These are phyloP conservation scores for Oryza coarctata DNA, from an alignment of 176 grass and related monocot species.

Conservation along the genomic window DNA sequence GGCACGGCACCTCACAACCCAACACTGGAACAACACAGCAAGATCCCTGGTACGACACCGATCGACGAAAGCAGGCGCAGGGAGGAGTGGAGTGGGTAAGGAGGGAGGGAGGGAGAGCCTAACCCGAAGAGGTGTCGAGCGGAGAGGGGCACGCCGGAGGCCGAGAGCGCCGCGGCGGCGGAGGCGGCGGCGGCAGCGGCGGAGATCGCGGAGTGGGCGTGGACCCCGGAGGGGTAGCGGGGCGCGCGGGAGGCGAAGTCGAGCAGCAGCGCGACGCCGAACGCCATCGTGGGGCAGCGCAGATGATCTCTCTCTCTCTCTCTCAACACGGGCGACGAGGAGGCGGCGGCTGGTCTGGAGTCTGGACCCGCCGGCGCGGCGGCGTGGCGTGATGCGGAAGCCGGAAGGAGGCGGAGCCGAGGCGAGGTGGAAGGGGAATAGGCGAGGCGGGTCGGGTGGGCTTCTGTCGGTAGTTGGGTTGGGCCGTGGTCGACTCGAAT, in stretches of 20 bases:
- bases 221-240: slow-evolving; percentile 15
- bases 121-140: slow-evolving; percentile 54
- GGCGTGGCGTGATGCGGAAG: too few species aligned
- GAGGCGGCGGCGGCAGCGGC: slow-evolving; percentile 26
- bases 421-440: too few species aligned
- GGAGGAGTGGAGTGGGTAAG: neutral
- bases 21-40: too few species aligned
- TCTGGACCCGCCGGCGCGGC: too few species aligned
- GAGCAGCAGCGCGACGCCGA: slow-evolving; percentile 59
- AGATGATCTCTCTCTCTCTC: too few species aligned
- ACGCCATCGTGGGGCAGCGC: slow-evolving; percentile 30
- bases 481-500: neutral
- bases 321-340: too few species aligned
- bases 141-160: slow-evolving; percentile 45
- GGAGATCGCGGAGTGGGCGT: slow-evolving; percentile 48
- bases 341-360: too few species aligned
- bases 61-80: neutral
- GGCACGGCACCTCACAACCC: too few species aligned
- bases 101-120: neutral
- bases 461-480: neutral
- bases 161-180: slow-evolving; percentile 37
- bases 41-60: neutral
- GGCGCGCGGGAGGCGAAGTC: slow-evolving; percentile 48
- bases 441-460: too few species aligned
- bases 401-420: too few species aligned